Percentiles rank a stretch among this genome's conserved stretches.
phyloP scores from a whole-genome alignment of 192 early-diverging fungal species.

The Coemansia sp. region DNA sequence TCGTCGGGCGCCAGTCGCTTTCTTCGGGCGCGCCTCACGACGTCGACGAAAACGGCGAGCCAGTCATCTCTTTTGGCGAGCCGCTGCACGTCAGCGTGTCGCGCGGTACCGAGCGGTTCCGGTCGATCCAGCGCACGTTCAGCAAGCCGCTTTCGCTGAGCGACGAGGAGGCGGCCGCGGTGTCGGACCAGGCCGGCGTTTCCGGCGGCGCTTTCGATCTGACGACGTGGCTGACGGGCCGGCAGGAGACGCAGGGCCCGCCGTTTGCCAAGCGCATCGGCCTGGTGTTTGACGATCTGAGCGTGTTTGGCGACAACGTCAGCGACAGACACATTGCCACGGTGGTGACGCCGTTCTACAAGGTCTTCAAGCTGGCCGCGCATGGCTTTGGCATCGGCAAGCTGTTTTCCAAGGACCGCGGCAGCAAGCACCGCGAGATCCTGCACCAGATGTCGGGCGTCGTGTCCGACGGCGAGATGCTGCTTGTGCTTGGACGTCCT shows the following conservation, averaged over 20 bases:
- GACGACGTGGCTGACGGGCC: constrained; percentile 30
- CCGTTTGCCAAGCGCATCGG: constrained; percentile 49
- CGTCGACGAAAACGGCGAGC: constrained; percentile 17
- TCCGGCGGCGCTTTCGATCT: constrained; percentile 22
- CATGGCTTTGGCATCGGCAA: constrained; percentile 24
- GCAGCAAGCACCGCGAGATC: constrained; percentile 32
- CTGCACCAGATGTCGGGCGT: constrained; percentile 63
- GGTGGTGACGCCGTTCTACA: constrained; percentile 40
- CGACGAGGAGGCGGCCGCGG: constrained; percentile 28
- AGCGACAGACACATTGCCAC: constrained; percentile 41
- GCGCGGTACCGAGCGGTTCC: constrained; percentile 33
- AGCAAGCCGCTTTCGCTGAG: constrained; percentile 31
- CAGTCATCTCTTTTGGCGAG: constrained; percentile 46
- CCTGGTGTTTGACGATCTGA: constrained; percentile 35
- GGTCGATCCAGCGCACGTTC: constrained; percentile 44
- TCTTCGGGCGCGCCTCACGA: background rate
- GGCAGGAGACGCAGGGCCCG: constrained; percentile 19
- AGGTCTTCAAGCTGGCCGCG: constrained; percentile 20
- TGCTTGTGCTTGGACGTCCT: constrained; percentile 66
- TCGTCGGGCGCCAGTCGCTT: background rate
- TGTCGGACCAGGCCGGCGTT: background rate
- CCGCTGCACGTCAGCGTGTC: constrained; percentile 44
- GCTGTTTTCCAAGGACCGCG: constrained; percentile 6
- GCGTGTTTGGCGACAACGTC: constrained; percentile 37
- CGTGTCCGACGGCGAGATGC: constrained; percentile 68